Evolutionary conservation across 106 monocot species (phyloP).

Genomic region (Iris macrosiphon): DNA sequence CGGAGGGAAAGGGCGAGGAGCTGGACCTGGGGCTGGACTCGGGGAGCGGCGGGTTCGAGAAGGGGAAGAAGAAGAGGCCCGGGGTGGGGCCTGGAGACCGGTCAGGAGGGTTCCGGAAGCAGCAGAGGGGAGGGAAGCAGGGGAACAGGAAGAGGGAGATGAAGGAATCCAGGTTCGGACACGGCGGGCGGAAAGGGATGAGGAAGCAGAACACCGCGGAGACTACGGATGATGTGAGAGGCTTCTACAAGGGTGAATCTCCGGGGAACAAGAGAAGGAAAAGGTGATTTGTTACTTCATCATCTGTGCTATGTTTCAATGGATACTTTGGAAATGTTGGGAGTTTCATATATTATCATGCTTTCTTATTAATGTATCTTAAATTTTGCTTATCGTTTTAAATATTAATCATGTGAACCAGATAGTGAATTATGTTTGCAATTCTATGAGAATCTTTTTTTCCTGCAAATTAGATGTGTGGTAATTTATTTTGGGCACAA

Average conservation of each 20-base stretch:
- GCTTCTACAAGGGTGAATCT: conserved; percentile 43
- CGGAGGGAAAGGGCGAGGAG: conserved; percentile 36
- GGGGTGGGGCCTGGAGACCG: conserved; percentile 62
- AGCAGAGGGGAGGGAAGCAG: conserved; percentile 23
- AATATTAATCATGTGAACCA: no score
- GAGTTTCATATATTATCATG: no score
- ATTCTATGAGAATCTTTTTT: no score
- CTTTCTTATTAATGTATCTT: no score
- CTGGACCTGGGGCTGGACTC: conserved; percentile 28
- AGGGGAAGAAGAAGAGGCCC: conserved; percentile 35
- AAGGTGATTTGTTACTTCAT: conserved; percentile 3
- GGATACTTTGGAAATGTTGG: no score
- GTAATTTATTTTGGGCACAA: no score
- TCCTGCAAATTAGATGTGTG: no score
- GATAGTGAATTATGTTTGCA: no score
- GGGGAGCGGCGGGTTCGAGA: conserved; percentile 12
- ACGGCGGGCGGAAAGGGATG: conserved; percentile 68
- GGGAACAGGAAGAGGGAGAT: conserved; percentile 44
- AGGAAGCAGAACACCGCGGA: conserved; percentile 87
- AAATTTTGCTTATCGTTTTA: no score
- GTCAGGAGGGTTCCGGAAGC: conserved; percentile 33
- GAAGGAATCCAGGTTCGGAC: conserved; percentile 60
- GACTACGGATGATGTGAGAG: conserved; percentile 58
- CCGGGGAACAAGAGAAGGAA: conserved; percentile 18
- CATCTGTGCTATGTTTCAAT: conserved; percentile 7